phyloP scores from a whole-genome alignment of 768 basidiomycete species.

The Boletus subcaerulescens region DNA sequence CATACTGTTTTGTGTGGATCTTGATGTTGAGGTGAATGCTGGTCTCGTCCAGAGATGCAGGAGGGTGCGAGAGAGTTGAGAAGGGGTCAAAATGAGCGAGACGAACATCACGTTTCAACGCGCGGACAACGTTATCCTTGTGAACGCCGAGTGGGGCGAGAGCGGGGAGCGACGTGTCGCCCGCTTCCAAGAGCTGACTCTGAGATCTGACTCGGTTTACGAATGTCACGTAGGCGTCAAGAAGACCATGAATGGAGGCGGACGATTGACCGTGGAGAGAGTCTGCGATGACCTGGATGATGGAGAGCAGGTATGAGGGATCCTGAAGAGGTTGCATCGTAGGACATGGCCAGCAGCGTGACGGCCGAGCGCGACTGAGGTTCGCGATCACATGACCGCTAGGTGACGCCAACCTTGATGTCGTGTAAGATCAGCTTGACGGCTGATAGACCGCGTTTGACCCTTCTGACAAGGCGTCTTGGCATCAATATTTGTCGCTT shows the following conservation, averaged over 20 bases:
- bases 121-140: constrained; percentile 36
- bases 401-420: too few species aligned
- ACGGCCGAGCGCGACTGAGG: too few species aligned
- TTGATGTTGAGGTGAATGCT: constrained; percentile 7
- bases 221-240: constrained; percentile 59
- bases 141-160: constrained; percentile 32
- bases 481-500: not conserved
- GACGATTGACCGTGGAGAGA: constrained; percentile 39
- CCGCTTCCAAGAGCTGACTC: constrained; percentile 1
- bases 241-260: constrained; percentile 51
- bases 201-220: constrained; percentile 40
- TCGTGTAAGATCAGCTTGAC: not conserved
- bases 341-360: too few species aligned
- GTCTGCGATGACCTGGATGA: constrained; percentile 45
- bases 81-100: constrained; percentile 38
- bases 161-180: constrained; percentile 13
- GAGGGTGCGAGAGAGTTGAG: constrained; percentile 13
- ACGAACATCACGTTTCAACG: constrained; percentile 51
- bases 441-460: too few species aligned
- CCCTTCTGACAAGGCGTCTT: too few species aligned
- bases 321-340: constrained; percentile 9
- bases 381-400: too few species aligned
- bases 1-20: constrained; percentile 40
- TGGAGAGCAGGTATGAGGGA: constrained; percentile 35
- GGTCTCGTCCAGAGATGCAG: constrained; percentile 1